Base-by-base conservation (phyloP, 495 filamentous ascomycete genomes). In the Mytilinidion resinicola region DNA sequence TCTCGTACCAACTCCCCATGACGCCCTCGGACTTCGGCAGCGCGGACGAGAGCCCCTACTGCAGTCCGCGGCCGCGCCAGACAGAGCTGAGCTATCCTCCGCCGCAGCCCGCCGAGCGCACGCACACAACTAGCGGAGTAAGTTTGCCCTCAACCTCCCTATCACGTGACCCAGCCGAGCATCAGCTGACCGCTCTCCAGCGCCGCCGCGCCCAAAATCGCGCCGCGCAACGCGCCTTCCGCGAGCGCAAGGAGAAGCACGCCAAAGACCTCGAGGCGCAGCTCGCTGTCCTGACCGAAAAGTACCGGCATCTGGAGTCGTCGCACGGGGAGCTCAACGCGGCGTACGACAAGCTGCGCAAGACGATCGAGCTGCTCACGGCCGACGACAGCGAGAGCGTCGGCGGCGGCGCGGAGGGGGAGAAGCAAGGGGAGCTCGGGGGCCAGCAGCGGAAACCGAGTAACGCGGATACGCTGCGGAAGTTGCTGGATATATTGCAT, bases 191-290 rank as follows among this genome's bases (percentile, higher is more conserved):
- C 12, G 11, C 5, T 15, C 38, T 17, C 9, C 38, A 67, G 64
- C 41, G 64, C 49, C 57, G 66, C 34, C 43, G 63, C 55, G 66
- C 66, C 7, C 66, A 68, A 49, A 68, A 66, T 33, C 66, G 66
- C 63, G 66, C 63, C 36, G 66, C 65, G 12, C 76, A 78, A 62
- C 73, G 76, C 49, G 76, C 76, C 42, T 79, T 77, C 65, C 75
- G 76, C 52, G 75, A 78, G 46, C 74, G 76, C 53, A 78, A 78
- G 61, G 76, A 78, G 52, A 74, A 72, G 60, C 73, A 77, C 59
- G 70, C 74, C 36, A 70, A 74, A 43, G 71, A 75, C 42, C 69
- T 78, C 17, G 76, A 78, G 56, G 19, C 53, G 11, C 65, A 68
- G 36, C 62, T 66, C 39, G 30, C 53, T 11, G 56, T 54, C 17